Evolutionary conservation across 139 green algal genomes (phyloP).

Genomic region (Chlamydomonas incerta): DNA sequence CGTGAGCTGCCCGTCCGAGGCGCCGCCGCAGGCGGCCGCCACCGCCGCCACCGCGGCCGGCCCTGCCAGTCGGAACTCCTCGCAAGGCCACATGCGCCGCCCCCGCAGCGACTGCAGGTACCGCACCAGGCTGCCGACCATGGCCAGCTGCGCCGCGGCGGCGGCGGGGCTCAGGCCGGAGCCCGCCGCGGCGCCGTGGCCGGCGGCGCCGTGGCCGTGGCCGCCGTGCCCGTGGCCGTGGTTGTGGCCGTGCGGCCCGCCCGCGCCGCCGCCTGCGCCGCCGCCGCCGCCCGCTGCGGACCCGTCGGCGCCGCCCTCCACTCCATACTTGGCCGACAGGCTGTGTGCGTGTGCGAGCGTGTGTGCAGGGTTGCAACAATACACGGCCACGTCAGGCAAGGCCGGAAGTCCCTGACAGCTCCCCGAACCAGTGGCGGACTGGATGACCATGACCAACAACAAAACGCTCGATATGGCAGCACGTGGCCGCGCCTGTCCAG

Average conservation of each 20-base stretch:
- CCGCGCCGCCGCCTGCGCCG: not conserved
- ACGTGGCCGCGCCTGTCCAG: too few relatives aligned
- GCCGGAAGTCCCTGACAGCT: too few relatives aligned
- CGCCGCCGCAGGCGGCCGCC: not conserved
- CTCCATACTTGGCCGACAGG: not conserved
- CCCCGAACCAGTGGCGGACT: too few relatives aligned
- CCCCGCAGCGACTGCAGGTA: constrained; percentile 85
- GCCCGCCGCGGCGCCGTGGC: not conserved
- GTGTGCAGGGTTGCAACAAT: too few relatives aligned
- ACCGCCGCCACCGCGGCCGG: not conserved
- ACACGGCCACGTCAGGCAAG: too few relatives aligned
- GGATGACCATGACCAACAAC: too few relatives aligned
- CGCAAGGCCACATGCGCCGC: constrained; percentile 78
- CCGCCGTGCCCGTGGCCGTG: not conserved
- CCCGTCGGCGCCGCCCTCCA: not conserved
- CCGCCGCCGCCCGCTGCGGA: not conserved
- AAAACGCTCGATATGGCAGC: too few relatives aligned
- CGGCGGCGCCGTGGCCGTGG: not conserved
- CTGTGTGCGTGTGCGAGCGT: not conserved
- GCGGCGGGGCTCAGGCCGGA: not conserved
- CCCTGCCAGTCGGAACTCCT: constrained; percentile 59
- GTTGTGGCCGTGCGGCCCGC: not conserved
- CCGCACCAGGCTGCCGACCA: not conserved
- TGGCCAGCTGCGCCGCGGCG: not conserved
- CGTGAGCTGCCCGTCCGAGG: constrained; percentile 8